Evolutionary conservation across 2,329 filamentous ascomycete species (phyloP).

Genomic region (Colletotrichum echinochloae): DNA sequence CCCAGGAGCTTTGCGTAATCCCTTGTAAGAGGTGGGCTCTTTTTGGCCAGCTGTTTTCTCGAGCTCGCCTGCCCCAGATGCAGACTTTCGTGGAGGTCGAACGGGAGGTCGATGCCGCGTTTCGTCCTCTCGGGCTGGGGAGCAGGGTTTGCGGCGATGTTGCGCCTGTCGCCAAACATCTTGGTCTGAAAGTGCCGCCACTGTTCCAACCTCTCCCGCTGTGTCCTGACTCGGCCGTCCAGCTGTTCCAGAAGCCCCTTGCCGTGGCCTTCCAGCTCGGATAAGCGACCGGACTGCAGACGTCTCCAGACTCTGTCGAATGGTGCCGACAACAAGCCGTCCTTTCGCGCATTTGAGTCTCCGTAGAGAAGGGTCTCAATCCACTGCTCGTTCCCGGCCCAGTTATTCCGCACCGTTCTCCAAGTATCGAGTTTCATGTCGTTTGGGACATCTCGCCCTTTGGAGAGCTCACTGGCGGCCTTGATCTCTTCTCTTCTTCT

Average conservation of each 20-base stretch:
- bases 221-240: constrained; percentile 73
- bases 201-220: constrained; percentile 75
- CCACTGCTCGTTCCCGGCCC: constrained; percentile 83
- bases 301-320: constrained; percentile 80
- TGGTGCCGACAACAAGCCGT: constrained; percentile 72
- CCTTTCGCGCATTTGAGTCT: constrained; percentile 66
- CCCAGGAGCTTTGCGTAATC: constrained; percentile 60
- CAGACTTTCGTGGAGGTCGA: constrained; percentile 64
- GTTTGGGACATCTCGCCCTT: constrained; percentile 50
- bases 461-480: constrained; percentile 45
- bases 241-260: constrained; percentile 76
- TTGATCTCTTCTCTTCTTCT: constrained; percentile 63
- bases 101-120: constrained; percentile 65
- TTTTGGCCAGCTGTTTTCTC: constrained; percentile 44
- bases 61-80: constrained; percentile 54
- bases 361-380: constrained; percentile 77
- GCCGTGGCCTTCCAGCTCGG: constrained; percentile 65
- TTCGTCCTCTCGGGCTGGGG: constrained; percentile 44
- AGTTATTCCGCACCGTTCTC: constrained; percentile 75
- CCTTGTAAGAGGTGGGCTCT: constrained; percentile 46
- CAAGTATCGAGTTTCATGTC: constrained; percentile 64
- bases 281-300: constrained; percentile 69
- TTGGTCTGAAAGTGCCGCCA: constrained; percentile 77
- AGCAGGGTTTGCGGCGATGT: constrained; percentile 44
- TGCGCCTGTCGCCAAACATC: constrained; percentile 52